phyloP scores from a whole-genome alignment of 805 yeast species.

The Sungouiella blattae region DNA sequence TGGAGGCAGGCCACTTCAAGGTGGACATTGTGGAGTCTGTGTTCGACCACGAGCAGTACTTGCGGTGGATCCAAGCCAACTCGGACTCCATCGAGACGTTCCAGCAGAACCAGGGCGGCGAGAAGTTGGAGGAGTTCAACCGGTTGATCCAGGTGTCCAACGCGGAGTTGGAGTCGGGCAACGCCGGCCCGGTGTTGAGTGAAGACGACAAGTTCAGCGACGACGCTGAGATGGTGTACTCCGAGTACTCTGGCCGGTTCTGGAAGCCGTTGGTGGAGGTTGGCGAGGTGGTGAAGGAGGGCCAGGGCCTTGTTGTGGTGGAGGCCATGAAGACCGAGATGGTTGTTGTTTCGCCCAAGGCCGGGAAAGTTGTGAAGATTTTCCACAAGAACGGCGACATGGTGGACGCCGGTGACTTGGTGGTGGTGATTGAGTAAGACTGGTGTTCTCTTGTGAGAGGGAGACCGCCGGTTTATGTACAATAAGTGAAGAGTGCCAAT shows the following conservation, averaged over 20 bases:
- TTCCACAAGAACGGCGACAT: constrained; percentile 87
- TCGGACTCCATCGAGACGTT: constrained; percentile 67
- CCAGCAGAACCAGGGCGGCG: constrained; percentile 68
- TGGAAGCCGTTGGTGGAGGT: constrained; percentile 87
- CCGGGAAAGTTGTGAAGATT: constrained; percentile 70
- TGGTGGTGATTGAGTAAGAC: constrained; percentile 73
- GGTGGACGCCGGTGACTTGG: constrained; percentile 95
- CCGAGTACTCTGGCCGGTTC: constrained; percentile 95
- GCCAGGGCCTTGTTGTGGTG: constrained; percentile 81
- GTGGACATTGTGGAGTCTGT: constrained; percentile 73
- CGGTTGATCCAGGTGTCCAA: constrained; percentile 77
- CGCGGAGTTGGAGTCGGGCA: constrained; percentile 58
- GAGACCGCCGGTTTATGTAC: constrained; percentile 4
- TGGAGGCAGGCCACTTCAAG: constrained; percentile 73
- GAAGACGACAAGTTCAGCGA: constrained; percentile 65
- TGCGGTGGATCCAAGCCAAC: constrained; percentile 74
- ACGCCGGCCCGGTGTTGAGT: constrained; percentile 39
- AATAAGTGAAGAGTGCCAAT: too few species aligned
- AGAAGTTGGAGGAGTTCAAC: constrained; percentile 81
- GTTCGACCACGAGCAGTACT: constrained; percentile 78
- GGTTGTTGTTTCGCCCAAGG: constrained; percentile 70
- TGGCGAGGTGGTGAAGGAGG: constrained; percentile 70
- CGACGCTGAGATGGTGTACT: constrained; percentile 77
- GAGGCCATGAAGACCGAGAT: constrained; percentile 99
- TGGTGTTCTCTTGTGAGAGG: constrained; percentile 16